Evolutionary conservation across 768 basidiomycete species (phyloP).

Genomic region (Tulasnella sp.): DNA sequence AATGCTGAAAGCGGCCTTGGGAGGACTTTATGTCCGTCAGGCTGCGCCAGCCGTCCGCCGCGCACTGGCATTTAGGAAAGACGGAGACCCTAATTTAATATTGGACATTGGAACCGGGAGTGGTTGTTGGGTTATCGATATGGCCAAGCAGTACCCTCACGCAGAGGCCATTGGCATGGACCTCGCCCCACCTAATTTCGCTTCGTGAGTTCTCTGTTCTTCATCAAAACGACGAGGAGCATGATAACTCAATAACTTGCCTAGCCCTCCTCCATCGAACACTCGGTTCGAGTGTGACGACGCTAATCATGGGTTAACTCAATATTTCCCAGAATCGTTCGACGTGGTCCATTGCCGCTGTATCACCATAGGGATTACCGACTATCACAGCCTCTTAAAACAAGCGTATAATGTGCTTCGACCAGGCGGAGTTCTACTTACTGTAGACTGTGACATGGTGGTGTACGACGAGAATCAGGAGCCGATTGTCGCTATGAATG

Average conservation of each 20-base stretch:
- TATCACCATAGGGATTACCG: conserved; percentile 12
- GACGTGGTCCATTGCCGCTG: conserved; percentile 1
- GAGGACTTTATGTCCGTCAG: background rate
- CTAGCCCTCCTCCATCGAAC: conserved; percentile 5
- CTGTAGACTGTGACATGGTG: background rate
- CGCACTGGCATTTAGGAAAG: background rate
- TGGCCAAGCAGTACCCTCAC: background rate
- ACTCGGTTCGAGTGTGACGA: conserved; percentile 9
- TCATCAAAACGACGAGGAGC: background rate
- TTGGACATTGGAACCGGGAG: conserved; percentile 11
- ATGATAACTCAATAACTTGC: background rate
- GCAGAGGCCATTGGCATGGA: conserved; percentile 7
- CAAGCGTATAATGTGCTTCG: background rate
- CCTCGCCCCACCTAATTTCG: background rate
- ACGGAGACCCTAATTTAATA: background rate
- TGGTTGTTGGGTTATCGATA: conserved; percentile 7
- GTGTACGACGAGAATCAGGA: conserved; percentile 5
- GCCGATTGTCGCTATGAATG: background rate
- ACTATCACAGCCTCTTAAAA: background rate
- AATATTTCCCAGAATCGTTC: conserved; percentile 8
- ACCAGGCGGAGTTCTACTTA: conserved; percentile 3
- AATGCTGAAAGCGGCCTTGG: background rate
- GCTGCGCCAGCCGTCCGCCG: background rate
- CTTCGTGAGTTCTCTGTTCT: background rate
- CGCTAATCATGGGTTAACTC: background rate